phyloP scores from a whole-genome alignment of 1,284 basidiomycete species.

The Papiliotrema laurentii region DNA sequence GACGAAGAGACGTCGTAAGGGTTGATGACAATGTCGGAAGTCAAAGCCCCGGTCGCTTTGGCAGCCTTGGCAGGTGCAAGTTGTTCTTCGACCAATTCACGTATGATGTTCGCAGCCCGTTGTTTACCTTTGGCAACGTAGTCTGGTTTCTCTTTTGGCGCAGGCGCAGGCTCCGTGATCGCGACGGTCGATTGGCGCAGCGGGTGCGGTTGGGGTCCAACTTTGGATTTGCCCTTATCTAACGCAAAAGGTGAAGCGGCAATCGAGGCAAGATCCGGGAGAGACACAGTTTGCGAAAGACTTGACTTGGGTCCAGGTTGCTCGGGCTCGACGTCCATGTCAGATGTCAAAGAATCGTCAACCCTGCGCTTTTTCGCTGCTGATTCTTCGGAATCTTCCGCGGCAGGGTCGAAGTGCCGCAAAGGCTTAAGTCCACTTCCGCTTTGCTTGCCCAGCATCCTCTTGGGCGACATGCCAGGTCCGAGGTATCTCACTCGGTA shows the following conservation, averaged over 20 bases:
- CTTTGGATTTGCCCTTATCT: background rate
- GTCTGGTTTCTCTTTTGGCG: slow-evolving; percentile 10
- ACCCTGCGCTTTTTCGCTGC: slow-evolving; percentile 13
- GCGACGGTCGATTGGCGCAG: slow-evolving; percentile 12
- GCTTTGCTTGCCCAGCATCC: slow-evolving; percentile 16
- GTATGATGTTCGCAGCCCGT: slow-evolving; percentile 36
- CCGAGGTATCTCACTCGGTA: slow-evolving; percentile 29
- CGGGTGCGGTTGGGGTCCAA: background rate
- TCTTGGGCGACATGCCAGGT: slow-evolving; percentile 36
- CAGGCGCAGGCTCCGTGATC: background rate
- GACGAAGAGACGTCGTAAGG: slow-evolving; percentile 27
- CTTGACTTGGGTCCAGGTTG: background rate
- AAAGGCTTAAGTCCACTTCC: slow-evolving; percentile 14
- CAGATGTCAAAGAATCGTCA: background rate
- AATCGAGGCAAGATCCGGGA: slow-evolving; percentile 3
- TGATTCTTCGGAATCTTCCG: slow-evolving; percentile 11
- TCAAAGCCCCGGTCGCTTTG: slow-evolving; percentile 1
- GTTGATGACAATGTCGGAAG: slow-evolving; percentile 31
- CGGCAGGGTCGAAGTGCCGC: slow-evolving; percentile 11
- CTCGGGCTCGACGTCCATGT: slow-evolving; percentile 5
- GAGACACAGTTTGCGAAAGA: slow-evolving; percentile 1
- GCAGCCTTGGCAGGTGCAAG: slow-evolving; percentile 19
- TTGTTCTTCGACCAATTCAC: slow-evolving; percentile 32
- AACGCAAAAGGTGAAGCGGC: background rate
- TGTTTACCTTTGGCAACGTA: slow-evolving; percentile 25